A percentile compares a stretch with the other conserved stretches of the same genome.
These are phyloP conservation scores for Cymbidium sinense DNA, from an alignment of 106 monocot species.

Conservation along the genomic window DNA sequence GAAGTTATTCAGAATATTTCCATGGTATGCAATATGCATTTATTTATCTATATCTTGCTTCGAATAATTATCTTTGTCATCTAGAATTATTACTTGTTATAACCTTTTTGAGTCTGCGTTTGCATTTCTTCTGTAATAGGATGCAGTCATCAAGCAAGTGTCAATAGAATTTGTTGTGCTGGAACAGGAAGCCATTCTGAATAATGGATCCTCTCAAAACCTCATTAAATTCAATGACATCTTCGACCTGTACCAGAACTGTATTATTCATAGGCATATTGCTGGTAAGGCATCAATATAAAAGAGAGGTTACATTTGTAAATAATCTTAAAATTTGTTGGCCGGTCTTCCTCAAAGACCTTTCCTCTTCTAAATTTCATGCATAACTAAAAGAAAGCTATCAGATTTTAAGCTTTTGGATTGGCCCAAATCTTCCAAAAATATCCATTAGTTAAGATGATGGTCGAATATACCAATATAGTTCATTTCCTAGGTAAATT, in stretches of 20 bases:
- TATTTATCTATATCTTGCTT: background rate
- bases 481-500: no score
- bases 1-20: constrained; percentile 52
- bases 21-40: constrained; percentile 31
- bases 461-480: no score
- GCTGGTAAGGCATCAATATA: constrained; percentile 40
- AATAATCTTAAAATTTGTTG: background rate
- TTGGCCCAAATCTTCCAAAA: no score
- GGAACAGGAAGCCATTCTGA: constrained; percentile 28
- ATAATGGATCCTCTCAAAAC: constrained; percentile 22
- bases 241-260: constrained; percentile 62
- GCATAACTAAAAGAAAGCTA: no score
- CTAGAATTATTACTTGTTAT: background rate
- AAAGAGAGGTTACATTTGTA: no score
- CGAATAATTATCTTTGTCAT: background rate
- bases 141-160: constrained; percentile 63
- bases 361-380: background rate
- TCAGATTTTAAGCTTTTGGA: no score
- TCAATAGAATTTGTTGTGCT: constrained; percentile 65
- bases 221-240: constrained; percentile 24
- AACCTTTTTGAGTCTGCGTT: background rate
- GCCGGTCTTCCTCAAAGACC: background rate
- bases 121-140: constrained; percentile 25
- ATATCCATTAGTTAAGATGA: no score
- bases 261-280: constrained; percentile 46